phyloP scores from a whole-genome alignment of 2,329 filamentous ascomycete genomes.

The Orbilia blumenaviensis region DNA sequence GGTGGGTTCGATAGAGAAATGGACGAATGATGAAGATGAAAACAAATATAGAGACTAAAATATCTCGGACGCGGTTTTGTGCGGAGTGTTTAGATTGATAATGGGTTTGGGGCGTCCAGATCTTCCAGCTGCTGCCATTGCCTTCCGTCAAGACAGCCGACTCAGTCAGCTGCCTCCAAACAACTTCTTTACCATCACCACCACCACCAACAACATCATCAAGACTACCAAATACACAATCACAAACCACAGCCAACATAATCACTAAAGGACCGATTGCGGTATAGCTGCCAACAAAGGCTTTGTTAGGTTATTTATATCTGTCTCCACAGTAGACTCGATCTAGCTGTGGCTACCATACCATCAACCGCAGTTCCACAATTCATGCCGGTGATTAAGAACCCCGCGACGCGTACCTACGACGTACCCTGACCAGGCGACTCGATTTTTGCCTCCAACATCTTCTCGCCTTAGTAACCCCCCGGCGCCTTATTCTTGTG shows the following conservation, averaged over 20 bases:
- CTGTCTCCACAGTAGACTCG: not conserved
- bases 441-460: not conserved
- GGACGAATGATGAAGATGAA: not conserved
- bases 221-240: too few relatives aligned
- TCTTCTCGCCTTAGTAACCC: not conserved
- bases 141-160: constrained; percentile 23
- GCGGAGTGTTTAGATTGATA: constrained; percentile 4
- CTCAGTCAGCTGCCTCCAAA: constrained; percentile 36
- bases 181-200: not conserved
- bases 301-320: not conserved
- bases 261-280: too few relatives aligned
- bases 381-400: constrained; percentile 11
- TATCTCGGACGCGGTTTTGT: not conserved
- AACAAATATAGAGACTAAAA: not conserved
- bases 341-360: not conserved
- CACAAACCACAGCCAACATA: too few relatives aligned
- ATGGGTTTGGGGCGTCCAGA: not conserved
- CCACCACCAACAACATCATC: not conserved
- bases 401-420: constrained; percentile 31
- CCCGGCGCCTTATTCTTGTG: not conserved
- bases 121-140: not conserved
- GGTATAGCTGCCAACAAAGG: not conserved
- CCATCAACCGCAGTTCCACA: not conserved
- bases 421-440: constrained; percentile 30
- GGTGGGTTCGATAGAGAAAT: not conserved